Evolutionary conservation across 371 early-diverging fungal genomes (phyloP), one percentile per base, ranked within the genome.

Genomic region (Zychaea mexicana): DNA sequence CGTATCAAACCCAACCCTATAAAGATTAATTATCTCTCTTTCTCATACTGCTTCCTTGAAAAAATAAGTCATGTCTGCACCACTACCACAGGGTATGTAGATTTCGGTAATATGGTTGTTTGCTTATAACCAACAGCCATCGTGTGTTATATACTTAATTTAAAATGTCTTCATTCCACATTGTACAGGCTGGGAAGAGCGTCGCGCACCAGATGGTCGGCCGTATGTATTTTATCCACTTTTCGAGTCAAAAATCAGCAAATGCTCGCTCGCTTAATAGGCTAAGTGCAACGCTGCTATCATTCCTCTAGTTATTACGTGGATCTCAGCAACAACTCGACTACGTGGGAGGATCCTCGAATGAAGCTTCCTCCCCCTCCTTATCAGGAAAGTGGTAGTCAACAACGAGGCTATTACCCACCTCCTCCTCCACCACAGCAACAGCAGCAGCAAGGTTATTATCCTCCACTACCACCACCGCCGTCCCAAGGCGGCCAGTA

Each of bases 311-410:
- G 81, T 42, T 88, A 85, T 58, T 88, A 77, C 65, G 83, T 88
- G 47, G 79, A 88, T 62, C 83, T 85, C 56, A 76, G 71, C 59
- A 79, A 74, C 24, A 72, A 79, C 58, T 69, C 61, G 36, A 88
- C 88, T 13, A 82, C 86, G 3, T 88, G 89, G 89, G 89, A 88
- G 60, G 91, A 80, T 52, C 81, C 81, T 28, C 76, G 81, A 19
- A 57, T n/a, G 19, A 52, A 56, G 28, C 39, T 46, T 32, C 45
- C 38, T n/a, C 33, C 28, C 12, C 45, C 71, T 12, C 66, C 67
- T n/a, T 53, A 61, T 10, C 72, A 36, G 38, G 7, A 7, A 36
- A 7, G 9, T 36, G 38, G 38, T 36, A 15, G 38, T 36, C 38
- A 36, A 36, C 53, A 22, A 19, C 46, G 63, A 24, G 68, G 63